phyloP scores from a whole-genome alignment of 73 alveolate species.

The Blepharisma stoltei region DNA sequence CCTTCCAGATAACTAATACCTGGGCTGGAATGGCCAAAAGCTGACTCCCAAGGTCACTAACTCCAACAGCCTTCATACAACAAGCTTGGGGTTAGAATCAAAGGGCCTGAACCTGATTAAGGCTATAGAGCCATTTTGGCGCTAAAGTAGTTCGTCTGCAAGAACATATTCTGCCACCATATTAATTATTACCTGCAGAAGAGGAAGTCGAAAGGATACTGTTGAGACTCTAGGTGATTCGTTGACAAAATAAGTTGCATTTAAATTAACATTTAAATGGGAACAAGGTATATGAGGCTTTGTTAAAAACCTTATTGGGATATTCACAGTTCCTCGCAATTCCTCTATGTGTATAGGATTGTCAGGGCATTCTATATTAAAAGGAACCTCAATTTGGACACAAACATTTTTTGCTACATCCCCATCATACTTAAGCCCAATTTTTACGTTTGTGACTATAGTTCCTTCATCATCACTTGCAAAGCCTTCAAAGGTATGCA shows the following conservation, averaged over 20 bases:
- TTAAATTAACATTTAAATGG: not conserved
- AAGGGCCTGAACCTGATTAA: too few species aligned
- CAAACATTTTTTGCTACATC: slow-evolving; percentile 2
- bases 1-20: too few species aligned
- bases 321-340: not conserved
- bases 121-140: too few species aligned
- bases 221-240: slow-evolving; percentile 19
- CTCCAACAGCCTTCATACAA: too few species aligned
- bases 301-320: not conserved
- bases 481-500: slow-evolving; percentile 19
- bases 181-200: too few species aligned
- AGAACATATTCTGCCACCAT: too few species aligned
- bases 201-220: not conserved
- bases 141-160: too few species aligned
- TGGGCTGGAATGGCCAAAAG: too few species aligned
- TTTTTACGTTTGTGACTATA: slow-evolving; percentile 7
- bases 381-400: not conserved
- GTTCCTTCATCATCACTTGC: not conserved
- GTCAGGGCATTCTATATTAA: slow-evolving; percentile 20
- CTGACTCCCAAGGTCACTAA: too few species aligned
- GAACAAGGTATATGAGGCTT: not conserved
- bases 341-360: not conserved
- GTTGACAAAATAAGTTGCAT: slow-evolving; percentile 1
- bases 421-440: not conserved
- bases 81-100: too few species aligned